Percentiles rank a stretch among this genome's conserved stretches.
phyloP scores from a whole-genome alignment of 306 rosid genomes.

The Betula pendula region DNA sequence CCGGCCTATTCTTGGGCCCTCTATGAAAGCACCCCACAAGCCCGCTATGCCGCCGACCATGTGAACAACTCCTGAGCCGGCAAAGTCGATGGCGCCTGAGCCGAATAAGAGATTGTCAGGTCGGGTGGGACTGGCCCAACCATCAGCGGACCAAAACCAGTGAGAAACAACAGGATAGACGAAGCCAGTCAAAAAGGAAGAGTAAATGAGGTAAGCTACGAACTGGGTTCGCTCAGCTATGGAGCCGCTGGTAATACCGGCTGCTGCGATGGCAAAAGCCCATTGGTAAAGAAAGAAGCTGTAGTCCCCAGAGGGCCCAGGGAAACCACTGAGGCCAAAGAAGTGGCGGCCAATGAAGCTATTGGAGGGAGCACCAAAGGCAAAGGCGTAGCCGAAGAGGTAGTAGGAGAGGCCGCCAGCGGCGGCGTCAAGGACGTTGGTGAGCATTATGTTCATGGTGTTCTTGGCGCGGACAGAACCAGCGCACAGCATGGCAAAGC shows the following conservation, averaged over 20 bases:
- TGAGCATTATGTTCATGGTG: constrained; percentile 95
- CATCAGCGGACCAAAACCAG: constrained; percentile 74
- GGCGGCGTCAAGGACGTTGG: constrained; percentile 83
- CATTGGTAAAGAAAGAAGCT: constrained; percentile 83
- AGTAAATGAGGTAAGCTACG: constrained; percentile 74
- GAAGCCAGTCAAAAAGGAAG: constrained; percentile 70
- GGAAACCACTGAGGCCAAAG: constrained; percentile 54
- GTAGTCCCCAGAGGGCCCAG: constrained; percentile 44
- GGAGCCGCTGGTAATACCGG: constrained; percentile 82
- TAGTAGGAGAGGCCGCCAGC: constrained; percentile 77
- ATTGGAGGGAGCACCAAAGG: constrained; percentile 71
- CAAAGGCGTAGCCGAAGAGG: constrained; percentile 81
- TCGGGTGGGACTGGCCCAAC: constrained; percentile 68
- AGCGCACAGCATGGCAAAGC: constrained; percentile 94
- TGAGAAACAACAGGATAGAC: constrained; percentile 75
- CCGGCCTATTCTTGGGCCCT: constrained; percentile 83
- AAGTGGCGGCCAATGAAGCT: constrained; percentile 78
- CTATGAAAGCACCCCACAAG: constrained; percentile 70
- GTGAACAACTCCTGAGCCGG: constrained; percentile 74
- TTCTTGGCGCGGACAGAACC: constrained; percentile 89
- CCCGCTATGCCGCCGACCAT: constrained; percentile 89
- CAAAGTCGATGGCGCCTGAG: constrained; percentile 60
- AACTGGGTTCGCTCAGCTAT: constrained; percentile 83
- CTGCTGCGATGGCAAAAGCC: constrained; percentile 84
- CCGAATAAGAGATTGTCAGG: constrained; percentile 34